Percentiles rank a stretch among this genome's conserved stretches.
phyloP scores from a whole-genome alignment of 2,329 filamentous ascomycete genomes.

The Coniella lustricola region DNA sequence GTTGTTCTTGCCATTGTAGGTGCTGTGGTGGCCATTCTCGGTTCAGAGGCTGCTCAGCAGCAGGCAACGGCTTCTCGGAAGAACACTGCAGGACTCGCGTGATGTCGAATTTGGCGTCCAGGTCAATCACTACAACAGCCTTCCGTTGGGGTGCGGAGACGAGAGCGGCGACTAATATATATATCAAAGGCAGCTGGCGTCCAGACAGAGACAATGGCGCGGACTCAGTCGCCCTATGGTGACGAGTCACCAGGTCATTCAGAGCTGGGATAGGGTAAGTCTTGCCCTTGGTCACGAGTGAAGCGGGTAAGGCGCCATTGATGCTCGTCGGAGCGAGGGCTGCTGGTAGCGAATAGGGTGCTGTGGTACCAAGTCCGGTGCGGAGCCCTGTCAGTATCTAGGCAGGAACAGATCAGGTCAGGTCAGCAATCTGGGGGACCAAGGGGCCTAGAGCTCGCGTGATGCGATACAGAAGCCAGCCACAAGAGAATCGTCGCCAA shows the following conservation, averaged over 20 bases:
- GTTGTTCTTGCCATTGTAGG: no score
- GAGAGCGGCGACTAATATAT: slow-evolving; percentile 46
- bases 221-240: slow-evolving; percentile 42
- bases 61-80: slow-evolving; percentile 2
- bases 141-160: slow-evolving; percentile 40
- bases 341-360: slow-evolving; percentile 6
- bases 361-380: slow-evolving; percentile 17
- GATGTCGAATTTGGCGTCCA: slow-evolving; percentile 48
- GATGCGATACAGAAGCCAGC: slow-evolving; percentile 1
- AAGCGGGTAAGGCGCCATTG: not conserved
- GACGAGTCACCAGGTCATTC: slow-evolving; percentile 37
- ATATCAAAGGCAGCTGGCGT: slow-evolving; percentile 47
- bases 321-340: slow-evolving; percentile 15
- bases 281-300: slow-evolving; percentile 11
- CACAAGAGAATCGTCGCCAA: not conserved
- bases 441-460: not conserved
- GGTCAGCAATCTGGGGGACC: no score
- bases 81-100: slow-evolving; percentile 33
- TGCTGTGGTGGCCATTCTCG: no score
- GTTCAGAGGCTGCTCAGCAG: not conserved
- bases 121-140: slow-evolving; percentile 48
- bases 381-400: slow-evolving; percentile 24
- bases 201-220: slow-evolving; percentile 44
- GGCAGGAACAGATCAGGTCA: slow-evolving; percentile 1
- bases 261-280: slow-evolving; percentile 38